Evolutionary conservation across 805 yeast genomes (phyloP).

Genomic region (Monosporozyma solicola): DNA sequence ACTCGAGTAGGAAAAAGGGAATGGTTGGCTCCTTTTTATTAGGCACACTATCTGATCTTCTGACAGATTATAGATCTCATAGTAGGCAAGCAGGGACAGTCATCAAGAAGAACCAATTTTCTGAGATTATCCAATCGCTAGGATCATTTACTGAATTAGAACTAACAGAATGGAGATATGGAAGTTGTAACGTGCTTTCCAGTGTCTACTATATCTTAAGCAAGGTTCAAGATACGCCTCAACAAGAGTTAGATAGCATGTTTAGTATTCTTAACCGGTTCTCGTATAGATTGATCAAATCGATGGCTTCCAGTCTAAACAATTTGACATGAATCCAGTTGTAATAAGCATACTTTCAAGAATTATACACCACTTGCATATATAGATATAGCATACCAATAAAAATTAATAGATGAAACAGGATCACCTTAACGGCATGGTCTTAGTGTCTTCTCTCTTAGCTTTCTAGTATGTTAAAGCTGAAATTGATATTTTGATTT

Average conservation of each 20-base stretch:
- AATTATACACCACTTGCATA: not conserved
- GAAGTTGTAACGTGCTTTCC: conserved; percentile 13
- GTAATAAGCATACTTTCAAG: not conserved
- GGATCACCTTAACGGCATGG: not conserved
- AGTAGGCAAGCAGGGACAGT: not conserved
- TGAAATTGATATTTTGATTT: not conserved
- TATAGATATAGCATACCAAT: not conserved
- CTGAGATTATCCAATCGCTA: conserved; percentile 21
- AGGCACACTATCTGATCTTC: conserved; percentile 10
- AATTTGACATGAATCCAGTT: not conserved
- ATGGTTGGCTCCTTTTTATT: conserved; percentile 14
- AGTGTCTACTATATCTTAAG: conserved; percentile 3
- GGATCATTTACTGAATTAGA: conserved; percentile 10
- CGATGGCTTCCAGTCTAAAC: not conserved
- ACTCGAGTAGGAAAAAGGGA: not conserved
- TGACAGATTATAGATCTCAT: conserved; percentile 1
- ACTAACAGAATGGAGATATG: conserved; percentile 16
- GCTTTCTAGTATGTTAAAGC: no score
- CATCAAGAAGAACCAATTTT: conserved; percentile 11
- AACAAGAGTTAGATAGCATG: conserved; percentile 3
- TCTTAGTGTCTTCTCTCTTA: no score
- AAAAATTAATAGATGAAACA: not conserved
- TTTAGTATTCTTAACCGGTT: conserved; percentile 5
- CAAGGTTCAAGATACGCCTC: not conserved
- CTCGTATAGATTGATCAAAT: conserved; percentile 2